Base-by-base conservation (phyloP, 768 basidiomycete genomes). In the Leccinum longicurvipes region DNA sequence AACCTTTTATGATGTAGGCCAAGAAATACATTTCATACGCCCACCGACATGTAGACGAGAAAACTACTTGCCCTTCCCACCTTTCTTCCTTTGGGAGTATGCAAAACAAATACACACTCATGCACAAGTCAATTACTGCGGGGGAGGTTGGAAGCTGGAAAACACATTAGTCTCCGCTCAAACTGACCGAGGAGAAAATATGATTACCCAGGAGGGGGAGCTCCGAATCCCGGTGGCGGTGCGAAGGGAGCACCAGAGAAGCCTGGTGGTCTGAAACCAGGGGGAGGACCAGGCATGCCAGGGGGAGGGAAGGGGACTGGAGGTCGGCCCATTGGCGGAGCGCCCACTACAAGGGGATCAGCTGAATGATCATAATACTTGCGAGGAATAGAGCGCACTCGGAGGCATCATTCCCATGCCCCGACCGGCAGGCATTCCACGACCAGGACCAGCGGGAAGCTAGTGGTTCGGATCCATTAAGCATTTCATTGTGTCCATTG, bases 371-470 rank as follows among this genome's bases (percentile, higher is more conserved):
- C 63, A 59, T 61, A 63, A 57, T 36, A 60, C 34, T 50, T 54
- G 51, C 42, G 55, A 53, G 50, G 14, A 56, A 57, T 44, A 39
- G 12, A 50, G 79, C 87, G 54, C 70, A 90, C 89, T 82, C 2
- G 89, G 87, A 53, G 89, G 90, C 83, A 91, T 85, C 89, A 92
- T 93, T 53, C 93, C 92, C 85, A 98, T 96, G 55, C 96, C 96
- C 64, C 96, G 87, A 62, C 96, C 95, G 41, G 95, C 96, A 70
- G 95, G 93, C 79, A 93, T 87, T 63, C 95, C 96, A 59, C 92
- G 85, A 60, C 96, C 96, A 68, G 96, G 93, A 51, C 96, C 96
- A 59, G 81, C 79, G 62, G 90, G 85, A 60, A 93, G 80, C 91
- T 94, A 63, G 32, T 63, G 39, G 32, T 54, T 59, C 46, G 45